phyloP scores from a whole-genome alignment of 2,329 filamentous ascomycete genomes.

The Trichoderma asperellum region DNA sequence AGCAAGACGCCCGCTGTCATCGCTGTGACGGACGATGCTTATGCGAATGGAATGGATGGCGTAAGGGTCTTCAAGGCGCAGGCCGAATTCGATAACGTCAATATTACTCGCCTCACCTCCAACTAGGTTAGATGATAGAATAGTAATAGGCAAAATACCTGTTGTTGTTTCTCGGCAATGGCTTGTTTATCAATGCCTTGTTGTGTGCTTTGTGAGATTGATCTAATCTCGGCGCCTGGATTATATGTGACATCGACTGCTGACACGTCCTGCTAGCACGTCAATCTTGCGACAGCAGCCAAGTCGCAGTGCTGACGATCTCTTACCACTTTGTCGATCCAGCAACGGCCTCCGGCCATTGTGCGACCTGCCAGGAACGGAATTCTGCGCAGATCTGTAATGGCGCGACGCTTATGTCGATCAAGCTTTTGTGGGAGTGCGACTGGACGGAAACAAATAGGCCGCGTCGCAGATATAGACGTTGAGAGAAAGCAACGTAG shows the following conservation, averaged over 20 bases:
- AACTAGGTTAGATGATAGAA: neutral
- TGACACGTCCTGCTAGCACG: neutral
- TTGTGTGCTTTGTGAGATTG: neutral
- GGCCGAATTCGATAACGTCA: constrained; percentile 34
- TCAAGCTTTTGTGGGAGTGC: constrained; percentile 6
- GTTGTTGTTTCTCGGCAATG: neutral
- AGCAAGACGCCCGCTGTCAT: constrained; percentile 27
- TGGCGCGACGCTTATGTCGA: constrained; percentile 15
- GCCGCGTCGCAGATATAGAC: neutral
- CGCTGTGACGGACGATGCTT: constrained; percentile 28
- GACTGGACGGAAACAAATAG: neutral
- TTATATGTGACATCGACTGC: neutral
- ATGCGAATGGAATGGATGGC: constrained; percentile 31
- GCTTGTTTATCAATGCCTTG: neutral
- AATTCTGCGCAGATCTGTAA: constrained; percentile 9
- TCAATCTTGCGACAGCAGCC: constrained; percentile 1
- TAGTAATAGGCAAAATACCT: too few relatives aligned
- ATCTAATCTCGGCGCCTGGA: neutral
- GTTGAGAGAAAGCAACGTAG: neutral
- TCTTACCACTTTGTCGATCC: constrained; percentile 4
- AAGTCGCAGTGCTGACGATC: constrained; percentile 1
- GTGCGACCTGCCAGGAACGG: constrained; percentile 11
- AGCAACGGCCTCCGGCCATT: neutral
- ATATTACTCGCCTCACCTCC: constrained; percentile 20
- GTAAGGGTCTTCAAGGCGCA: constrained; percentile 31